Base-by-base conservation (phyloP, 192 early-diverging fungal genomes). In the Coemansia sp. region DNA sequence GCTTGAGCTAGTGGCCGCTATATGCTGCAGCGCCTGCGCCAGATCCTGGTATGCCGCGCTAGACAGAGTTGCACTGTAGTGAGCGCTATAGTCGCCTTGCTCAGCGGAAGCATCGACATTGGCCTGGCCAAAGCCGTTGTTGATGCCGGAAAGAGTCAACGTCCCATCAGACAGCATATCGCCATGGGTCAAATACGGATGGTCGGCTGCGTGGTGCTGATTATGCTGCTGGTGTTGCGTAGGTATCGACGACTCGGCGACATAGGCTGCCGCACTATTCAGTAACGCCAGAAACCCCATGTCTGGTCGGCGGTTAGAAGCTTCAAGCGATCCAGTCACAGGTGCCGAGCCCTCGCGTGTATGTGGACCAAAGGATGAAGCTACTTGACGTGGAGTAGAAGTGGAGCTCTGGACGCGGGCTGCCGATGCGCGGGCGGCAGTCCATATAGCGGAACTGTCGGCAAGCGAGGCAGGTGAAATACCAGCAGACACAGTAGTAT, bases 201-300 rank as follows among this genome's bases (percentile, higher is more conserved):
- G 67, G n/a, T 59, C 15, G 17, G 59, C 48, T 2, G 41, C 17
- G 21, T 68, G 72, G 32, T 67, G 44, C 23, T 38, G 66, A 21
- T 68, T 69, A 23, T 67, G 44, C 23, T 38, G 66, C 6, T 70
- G 68, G 38, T 76, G 74, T 36, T 61, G 59, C 12, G 32, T 17
- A 17, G 44, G 46, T 11, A 45, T 15, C 29, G 72, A 72, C n/a
- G 81, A 78, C 57, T 84, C 73, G 46, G 76, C 73, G 14, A 84
- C 70, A 46, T 67, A 82, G 1, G 72, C 76, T 1, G 76, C 81
- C 4, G 81, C 81, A 23, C 76, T 78, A 66, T 84, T 78, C 29
- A 84, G 51, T 29, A 84, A 73, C 3, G 67, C 81, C 59, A 84
- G 29, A 58, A 71, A 76, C 25, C 81, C 73, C 81, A 84, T 76